Conservation (phyloP, 2,329 filamentous ascomycete genomes). For the Myriosclerotinia duriaeana region DNA sequence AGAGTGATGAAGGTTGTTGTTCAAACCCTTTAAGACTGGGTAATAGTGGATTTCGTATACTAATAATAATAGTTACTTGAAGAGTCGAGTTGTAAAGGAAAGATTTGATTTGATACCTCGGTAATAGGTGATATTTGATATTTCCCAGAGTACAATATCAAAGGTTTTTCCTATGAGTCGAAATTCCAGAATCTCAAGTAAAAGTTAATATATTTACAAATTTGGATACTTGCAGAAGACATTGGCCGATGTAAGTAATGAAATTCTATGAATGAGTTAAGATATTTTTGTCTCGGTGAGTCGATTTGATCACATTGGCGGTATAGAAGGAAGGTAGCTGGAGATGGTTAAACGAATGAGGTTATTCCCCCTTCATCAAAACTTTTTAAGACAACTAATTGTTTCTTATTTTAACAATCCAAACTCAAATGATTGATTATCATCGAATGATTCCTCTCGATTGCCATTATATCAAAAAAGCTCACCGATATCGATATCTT, state of each 20-base stretch:
- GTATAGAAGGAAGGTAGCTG: neutral
- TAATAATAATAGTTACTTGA: neutral
- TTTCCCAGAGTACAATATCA: neutral
- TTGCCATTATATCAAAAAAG: neutral
- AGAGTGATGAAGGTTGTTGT: neutral
- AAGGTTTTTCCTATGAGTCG: neutral
- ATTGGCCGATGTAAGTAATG: neutral
- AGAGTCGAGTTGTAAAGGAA: neutral
- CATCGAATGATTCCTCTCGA: neutral
- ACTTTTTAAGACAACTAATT: neutral
- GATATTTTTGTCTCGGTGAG: neutral
- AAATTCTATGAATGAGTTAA: neutral
- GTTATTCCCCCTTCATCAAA: slow-evolving; percentile 4
- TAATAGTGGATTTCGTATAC: neutral
- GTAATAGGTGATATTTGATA: slow-evolving; percentile 3
- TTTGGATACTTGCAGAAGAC: slow-evolving; percentile 8
- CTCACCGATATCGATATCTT: neutral
- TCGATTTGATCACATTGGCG: neutral
- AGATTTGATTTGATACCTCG: slow-evolving; percentile 1
- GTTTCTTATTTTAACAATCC: neutral
- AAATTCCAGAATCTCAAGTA: neutral
- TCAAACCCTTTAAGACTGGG: neutral
- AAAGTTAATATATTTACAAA: neutral
- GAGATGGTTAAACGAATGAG: neutral
- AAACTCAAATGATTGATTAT: neutral